Evolutionary conservation across 805 yeast genomes (phyloP).

Genomic region (Candida xyloterini): DNA sequence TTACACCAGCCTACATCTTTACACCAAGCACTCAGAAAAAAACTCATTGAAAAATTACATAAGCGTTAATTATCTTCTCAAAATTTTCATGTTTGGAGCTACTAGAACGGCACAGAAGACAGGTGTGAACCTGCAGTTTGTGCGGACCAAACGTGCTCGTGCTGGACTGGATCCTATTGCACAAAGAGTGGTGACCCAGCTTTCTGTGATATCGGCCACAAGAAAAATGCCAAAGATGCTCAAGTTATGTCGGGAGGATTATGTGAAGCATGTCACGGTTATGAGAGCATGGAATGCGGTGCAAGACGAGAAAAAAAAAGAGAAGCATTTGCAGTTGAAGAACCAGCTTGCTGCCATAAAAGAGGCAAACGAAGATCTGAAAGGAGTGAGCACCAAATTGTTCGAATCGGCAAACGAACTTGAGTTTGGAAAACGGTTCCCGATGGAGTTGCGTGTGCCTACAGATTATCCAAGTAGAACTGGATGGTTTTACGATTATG

Average conservation of each 20-base stretch:
- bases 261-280: conserved; percentile 78
- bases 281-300: conserved; percentile 76
- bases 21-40: conserved; percentile 3
- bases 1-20: neutral
- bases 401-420: conserved; percentile 59
- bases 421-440: conserved; percentile 62
- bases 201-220: conserved; percentile 81
- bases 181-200: conserved; percentile 41
- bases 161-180: conserved; percentile 31
- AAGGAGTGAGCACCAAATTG: conserved; percentile 48
- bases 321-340: conserved; percentile 41
- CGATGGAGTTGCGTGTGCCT: conserved; percentile 83
- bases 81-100: conserved; percentile 15
- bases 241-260: conserved; percentile 74
- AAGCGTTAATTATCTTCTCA: neutral
- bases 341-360: conserved; percentile 64
- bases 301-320: conserved; percentile 49
- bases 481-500: conserved; percentile 69
- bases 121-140: conserved; percentile 40
- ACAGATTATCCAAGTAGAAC: conserved; percentile 83
- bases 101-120: conserved; percentile 6
- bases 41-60: neutral
- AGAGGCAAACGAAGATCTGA: conserved; percentile 71
- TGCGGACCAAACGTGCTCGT: conserved; percentile 35
- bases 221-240: conserved; percentile 84